Evolutionary conservation across 2,329 filamentous ascomycete genomes (phyloP).

Genomic region (Boeremia exigua): DNA sequence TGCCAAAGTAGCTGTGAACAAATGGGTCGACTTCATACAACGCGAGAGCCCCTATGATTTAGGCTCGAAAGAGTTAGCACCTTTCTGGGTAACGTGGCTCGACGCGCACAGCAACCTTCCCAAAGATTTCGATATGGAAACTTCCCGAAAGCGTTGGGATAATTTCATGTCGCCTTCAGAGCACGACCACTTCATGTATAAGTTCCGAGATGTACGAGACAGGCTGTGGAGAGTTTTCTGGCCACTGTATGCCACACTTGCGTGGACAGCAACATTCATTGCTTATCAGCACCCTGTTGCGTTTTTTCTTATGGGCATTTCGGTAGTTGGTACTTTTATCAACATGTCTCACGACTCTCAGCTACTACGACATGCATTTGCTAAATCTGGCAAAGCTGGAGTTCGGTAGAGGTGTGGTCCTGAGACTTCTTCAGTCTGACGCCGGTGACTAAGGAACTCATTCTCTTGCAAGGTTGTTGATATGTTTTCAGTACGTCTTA

Average conservation of each 20-base stretch:
- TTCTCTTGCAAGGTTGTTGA: too few species aligned
- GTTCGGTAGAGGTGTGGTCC: background rate
- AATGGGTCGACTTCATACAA: slow-evolving; percentile 1
- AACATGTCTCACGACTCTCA: background rate
- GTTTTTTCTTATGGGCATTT: background rate
- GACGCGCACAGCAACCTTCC: background rate
- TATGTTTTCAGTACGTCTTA: too few species aligned
- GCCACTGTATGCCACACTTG: slow-evolving; percentile 1
- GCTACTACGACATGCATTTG: background rate
- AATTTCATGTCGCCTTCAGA: background rate
- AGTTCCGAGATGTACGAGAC: background rate
- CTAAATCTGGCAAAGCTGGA: background rate
- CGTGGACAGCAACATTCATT: slow-evolving; percentile 1
- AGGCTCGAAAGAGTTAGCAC: background rate
- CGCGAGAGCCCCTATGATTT: background rate
- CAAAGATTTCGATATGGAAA: background rate
- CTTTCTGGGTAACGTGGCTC: background rate
- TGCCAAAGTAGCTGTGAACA: background rate
- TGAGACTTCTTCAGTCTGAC: too few species aligned
- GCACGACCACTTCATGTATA: background rate
- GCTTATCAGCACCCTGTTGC: background rate
- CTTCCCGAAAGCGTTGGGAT: background rate
- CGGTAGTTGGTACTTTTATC: slow-evolving; percentile 3
- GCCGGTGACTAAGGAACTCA: too few species aligned
- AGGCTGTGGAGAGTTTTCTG: background rate